Evolutionary conservation across 2,329 filamentous ascomycete genomes (phyloP), one percentile per base, ranked within the genome.

Genomic region (Juglanconis oblonga): DNA sequence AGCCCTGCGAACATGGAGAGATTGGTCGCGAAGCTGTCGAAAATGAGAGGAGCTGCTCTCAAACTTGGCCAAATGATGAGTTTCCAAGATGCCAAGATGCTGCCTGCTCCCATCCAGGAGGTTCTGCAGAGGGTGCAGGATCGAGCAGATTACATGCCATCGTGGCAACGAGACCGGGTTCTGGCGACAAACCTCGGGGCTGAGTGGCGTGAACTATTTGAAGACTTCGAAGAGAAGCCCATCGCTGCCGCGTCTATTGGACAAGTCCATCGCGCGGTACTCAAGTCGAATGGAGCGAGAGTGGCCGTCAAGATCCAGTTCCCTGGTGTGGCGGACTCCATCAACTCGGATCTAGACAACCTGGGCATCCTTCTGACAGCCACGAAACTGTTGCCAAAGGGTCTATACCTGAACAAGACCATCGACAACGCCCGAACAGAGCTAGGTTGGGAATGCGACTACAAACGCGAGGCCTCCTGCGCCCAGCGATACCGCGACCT

Each of bases 261-360:
- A 0, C 95, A 99, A 72, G 95, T 99, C 0, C 95, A 99, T 76
- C 87, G 87, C 62, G 95, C 92, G 3, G 86, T 87, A 0, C 80
- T 99, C 24, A 89, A 87, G 67, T 88, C 88, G 3, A 92, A 83
- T 45, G 88, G 88, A 44, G 81, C 87, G 65, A 80, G 82, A 48
- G 95, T 99, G 0, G 95, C 95, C 3, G 93, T 99, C 69, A 99
- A 99, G 75, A 88, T 99, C 9, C 95, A 99, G 74, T 99, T 99
- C 68, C 95, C 95, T 0, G 96, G 96, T 13, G 95, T 99, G 1
- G 91, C 94, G 17, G 88, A 91, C 73, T 98, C 93, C 4, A 99
- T 99, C 72, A 92, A 97, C 74, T 97, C 94, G 1, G 95, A 99
- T 69, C 83, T 99, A 1, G 96, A 92, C 75, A 99, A 99, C 69